phyloP scores from a whole-genome alignment of 441 rosid species.

The Breynia disticha region DNA sequence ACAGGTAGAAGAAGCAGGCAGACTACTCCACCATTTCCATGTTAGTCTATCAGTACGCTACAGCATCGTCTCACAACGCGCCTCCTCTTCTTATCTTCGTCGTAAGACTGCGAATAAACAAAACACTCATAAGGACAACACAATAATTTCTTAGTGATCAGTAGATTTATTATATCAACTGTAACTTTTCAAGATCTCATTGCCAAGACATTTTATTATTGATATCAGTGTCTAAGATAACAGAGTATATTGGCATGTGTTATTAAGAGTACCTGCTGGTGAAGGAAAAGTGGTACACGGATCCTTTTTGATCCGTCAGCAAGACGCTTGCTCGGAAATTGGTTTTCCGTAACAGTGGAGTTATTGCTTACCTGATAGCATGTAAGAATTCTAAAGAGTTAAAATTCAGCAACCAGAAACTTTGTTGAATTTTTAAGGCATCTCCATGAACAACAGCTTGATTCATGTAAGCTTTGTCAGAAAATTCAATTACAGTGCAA shows the following conservation, averaged over 20 bases:
- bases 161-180: neutral
- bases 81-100: conserved; percentile 32
- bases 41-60: conserved; percentile 30
- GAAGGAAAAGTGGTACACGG: conserved; percentile 43
- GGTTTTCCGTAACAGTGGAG: conserved; percentile 31
- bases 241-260: neutral
- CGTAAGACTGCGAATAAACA: conserved; percentile 23
- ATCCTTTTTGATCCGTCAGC: conserved; percentile 88
- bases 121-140: neutral
- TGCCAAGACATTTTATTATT: neutral
- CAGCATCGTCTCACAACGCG: conserved; percentile 25
- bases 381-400: conserved; percentile 1
- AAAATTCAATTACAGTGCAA: too few species aligned
- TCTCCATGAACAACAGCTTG: neutral
- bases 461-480: too few species aligned
- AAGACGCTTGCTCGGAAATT: conserved; percentile 54
- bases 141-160: neutral
- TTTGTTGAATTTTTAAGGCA: neutral
- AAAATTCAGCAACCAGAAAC: neutral
- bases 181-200: too few species aligned
- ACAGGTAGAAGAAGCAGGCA: too few species aligned
- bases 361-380: conserved; percentile 40
- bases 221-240: neutral
- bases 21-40: neutral
- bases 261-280: conserved; percentile 42